Percentiles rank a stretch among this genome's conserved stretches.
Evolutionary conservation across 352 stramenopile genomes (phyloP).

Genomic region (Pythium utonaiense): DNA sequence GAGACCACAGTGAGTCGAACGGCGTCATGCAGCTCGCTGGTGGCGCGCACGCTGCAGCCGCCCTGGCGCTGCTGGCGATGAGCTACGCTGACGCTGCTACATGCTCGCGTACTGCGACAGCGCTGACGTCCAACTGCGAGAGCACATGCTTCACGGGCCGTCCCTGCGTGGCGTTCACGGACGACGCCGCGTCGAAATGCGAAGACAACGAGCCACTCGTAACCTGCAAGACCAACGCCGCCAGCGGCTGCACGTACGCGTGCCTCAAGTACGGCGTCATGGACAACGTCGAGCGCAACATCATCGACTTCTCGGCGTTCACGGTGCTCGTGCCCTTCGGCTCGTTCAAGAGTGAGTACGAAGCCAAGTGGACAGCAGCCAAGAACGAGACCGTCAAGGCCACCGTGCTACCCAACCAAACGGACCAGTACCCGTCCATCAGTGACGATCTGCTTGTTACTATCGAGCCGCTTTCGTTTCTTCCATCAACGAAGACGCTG

Average conservation of each 20-base stretch:
- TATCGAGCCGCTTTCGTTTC: conserved; percentile 24
- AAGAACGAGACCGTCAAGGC: conserved; percentile 14
- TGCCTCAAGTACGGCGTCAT: conserved; percentile 41
- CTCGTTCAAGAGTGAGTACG: conserved; percentile 35
- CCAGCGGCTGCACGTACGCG: conserved; percentile 37
- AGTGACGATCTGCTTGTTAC: conserved; percentile 8
- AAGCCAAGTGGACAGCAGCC: conserved; percentile 34
- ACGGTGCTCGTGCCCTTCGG: conserved; percentile 64
- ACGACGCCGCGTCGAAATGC: background rate
- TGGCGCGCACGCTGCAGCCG: background rate
- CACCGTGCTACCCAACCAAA: conserved; percentile 11
- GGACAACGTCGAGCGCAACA: conserved; percentile 42
- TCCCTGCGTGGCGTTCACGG: conserved; percentile 50
- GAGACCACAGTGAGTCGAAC: background rate
- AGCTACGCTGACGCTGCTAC: conserved; percentile 10
- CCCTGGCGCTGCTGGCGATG: conserved; percentile 1
- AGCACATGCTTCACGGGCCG: conserved; percentile 45
- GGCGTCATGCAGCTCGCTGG: background rate
- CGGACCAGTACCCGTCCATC: conserved; percentile 14
- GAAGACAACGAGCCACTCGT: background rate
- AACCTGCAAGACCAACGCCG: conserved; percentile 8
- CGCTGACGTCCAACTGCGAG: conserved; percentile 48
- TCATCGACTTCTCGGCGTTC: conserved; percentile 45
- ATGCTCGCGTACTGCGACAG: conserved; percentile 38
- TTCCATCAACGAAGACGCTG: conserved; percentile 20